Evolutionary conservation across 2,329 filamentous ascomycete species (phyloP).

Genomic region (Penicillium sp.): DNA sequence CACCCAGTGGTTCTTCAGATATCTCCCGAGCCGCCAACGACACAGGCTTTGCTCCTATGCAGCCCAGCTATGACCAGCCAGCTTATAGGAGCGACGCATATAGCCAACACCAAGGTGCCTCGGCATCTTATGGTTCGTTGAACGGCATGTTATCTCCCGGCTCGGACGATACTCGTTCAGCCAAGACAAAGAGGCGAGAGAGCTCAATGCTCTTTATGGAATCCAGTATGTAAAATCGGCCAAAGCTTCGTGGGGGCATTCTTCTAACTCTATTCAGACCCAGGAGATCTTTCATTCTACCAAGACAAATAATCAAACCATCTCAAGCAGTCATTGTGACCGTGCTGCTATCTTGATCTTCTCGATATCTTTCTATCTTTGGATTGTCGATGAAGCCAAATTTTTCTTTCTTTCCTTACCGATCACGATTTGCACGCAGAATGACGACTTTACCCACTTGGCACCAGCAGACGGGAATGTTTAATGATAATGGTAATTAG

Average conservation of each 20-base stretch:
- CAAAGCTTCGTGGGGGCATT: neutral
- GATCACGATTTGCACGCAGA: constrained; percentile 31
- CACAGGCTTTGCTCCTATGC: constrained; percentile 54
- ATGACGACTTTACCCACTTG: constrained; percentile 30
- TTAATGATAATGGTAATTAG: constrained; percentile 40
- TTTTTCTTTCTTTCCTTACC: constrained; percentile 6
- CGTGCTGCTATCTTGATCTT: neutral
- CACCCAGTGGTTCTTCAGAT: constrained; percentile 24
- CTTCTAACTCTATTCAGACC: neutral
- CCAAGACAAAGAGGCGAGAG: constrained; percentile 50
- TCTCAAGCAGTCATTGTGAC: neutral
- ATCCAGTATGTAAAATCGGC: constrained; percentile 3
- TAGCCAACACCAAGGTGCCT: constrained; percentile 21
- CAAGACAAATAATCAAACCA: constrained; percentile 13
- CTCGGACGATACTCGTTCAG: constrained; percentile 34
- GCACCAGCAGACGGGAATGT: constrained; percentile 24
- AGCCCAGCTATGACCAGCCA: constrained; percentile 50
- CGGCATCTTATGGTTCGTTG: constrained; percentile 27
- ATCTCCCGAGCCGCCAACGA: constrained; percentile 41
- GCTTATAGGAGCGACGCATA: constrained; percentile 31
- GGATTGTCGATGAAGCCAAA: neutral
- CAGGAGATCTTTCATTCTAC: constrained; percentile 8
- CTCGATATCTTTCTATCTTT: neutral
- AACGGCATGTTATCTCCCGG: constrained; percentile 44
- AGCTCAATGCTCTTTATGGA: constrained; percentile 52